Evolutionary conservation across 768 basidiomycete genomes (phyloP), one percentile per base, ranked within the genome.

Genomic region (Mycena albidolilacea): DNA sequence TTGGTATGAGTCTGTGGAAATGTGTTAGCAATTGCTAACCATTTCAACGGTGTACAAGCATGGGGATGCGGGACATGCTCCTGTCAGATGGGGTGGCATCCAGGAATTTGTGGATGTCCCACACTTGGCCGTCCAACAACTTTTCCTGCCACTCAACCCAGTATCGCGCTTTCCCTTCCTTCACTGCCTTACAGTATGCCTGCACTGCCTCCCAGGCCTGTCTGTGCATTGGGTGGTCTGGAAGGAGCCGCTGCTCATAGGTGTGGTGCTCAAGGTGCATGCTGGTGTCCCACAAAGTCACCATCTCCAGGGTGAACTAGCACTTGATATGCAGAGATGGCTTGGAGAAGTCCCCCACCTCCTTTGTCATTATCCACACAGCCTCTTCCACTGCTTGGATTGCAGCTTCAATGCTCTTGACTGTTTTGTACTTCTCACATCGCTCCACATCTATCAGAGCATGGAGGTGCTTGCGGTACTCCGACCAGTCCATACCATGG

Each of bases 291-390:
- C 44, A 76, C n/a, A n/a, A n/a, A 35, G 0, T 72, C 62, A 0
- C 67, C 4, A 87, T 81, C 0, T 82, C 82, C 35, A 68, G 60
- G 8, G 67, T 78, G 82, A 80, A 86, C 85, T 83, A 85, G 4
- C 77, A 21, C 44, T 83, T 84, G 3, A 71, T 41, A 64, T 78
- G 78, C 1, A 78, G 79, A 3, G 67, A 72, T 1, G 77, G 76
- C 37, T 71, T 68, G 1, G 72, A 30, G 0, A 58, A 30, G 0
- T 81, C 81, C 0, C 81, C 78, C 7, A 62, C 21, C 14, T 67
- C 63, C 15, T 71, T 48, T 1, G 82, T 77, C 0, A 76, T 77
- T 0, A 63, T 43, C 10, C 7, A 6, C 41, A 41, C 41, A 7
- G 41, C 41, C 11, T 41, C 41, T 11, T 41, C 41, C 11, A 41